These are phyloP conservation scores for Zygotorulaspora sp. DNA, from an alignment of 805 yeast genomes.

Conservation along the genomic window DNA sequence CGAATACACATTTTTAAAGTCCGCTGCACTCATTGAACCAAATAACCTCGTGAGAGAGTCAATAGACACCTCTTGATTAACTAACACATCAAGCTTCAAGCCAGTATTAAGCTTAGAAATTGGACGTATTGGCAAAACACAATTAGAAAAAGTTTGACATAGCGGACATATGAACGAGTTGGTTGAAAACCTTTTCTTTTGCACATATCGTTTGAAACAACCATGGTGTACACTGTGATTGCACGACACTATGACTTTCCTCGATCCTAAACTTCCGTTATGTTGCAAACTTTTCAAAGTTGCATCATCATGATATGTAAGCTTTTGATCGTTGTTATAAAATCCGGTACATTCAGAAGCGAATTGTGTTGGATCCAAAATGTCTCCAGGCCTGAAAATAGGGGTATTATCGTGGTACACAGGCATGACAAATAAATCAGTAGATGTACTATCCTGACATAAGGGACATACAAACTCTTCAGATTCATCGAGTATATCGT, in stretches of 20 bases:
- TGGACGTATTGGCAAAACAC: conserved; percentile 29
- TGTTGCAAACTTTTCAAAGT: conserved; percentile 18
- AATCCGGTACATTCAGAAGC: conserved; percentile 32
- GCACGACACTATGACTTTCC: conserved; percentile 64
- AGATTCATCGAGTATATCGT: conserved; percentile 29
- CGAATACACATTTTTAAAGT: conserved; percentile 16
- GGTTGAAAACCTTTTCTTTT: conserved; percentile 53
- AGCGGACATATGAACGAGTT: conserved; percentile 86
- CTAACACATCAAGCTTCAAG: conserved; percentile 7
- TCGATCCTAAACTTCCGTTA: conserved; percentile 15
- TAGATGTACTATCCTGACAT: conserved; percentile 52
- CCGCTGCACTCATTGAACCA: conserved; percentile 15
- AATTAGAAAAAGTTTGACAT: conserved; percentile 65
- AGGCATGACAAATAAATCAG: conserved; percentile 56
- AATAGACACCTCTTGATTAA: conserved; percentile 11
- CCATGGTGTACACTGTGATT: conserved; percentile 88
- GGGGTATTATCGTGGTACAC: conserved; percentile 45
- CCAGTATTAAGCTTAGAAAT: conserved; percentile 13
- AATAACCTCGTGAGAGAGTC: conserved; percentile 12
- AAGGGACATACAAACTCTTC: conserved; percentile 47
- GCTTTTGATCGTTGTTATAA: conserved; percentile 23
- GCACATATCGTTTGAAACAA: conserved; percentile 66
- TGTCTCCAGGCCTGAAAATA: conserved; percentile 42
- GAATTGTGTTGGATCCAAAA: conserved; percentile 28
- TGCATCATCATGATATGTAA: conserved; percentile 21